These are phyloP conservation scores for Castanopsis chinensis DNA, from an alignment of 306 rosid genomes.

Conservation along the genomic window DNA sequence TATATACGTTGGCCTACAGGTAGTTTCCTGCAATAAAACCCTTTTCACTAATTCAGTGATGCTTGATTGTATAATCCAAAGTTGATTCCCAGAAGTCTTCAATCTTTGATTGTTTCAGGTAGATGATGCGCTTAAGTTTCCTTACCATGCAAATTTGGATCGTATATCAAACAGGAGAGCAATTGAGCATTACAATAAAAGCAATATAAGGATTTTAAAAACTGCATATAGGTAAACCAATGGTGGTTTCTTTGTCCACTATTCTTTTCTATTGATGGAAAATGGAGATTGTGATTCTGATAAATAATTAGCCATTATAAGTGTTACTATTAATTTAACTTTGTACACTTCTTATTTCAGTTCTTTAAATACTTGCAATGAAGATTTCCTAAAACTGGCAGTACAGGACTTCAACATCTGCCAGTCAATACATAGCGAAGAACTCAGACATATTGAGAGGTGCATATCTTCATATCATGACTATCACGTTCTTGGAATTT, in stretches of 20 bases:
- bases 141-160: conserved; percentile 55
- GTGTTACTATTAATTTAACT: not conserved
- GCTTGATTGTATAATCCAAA: not conserved
- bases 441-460: conserved; percentile 63
- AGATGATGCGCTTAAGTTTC: conserved; percentile 55
- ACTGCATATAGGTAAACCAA: conserved; percentile 54
- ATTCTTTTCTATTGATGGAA: not conserved
- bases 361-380: conserved; percentile 54
- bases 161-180: conserved; percentile 59
- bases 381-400: conserved; percentile 65
- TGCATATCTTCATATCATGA: conserved; percentile 2
- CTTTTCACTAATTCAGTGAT: not conserved
- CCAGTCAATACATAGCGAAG: conserved; percentile 59
- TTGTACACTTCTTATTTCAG: conserved; percentile 31
- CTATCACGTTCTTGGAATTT: not conserved
- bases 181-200: conserved; percentile 48
- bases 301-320: not conserved
- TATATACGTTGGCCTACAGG: conserved; percentile 53
- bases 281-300: not conserved
- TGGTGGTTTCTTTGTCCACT: not conserved
- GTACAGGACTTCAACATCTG: conserved; percentile 76
- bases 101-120: conserved; percentile 41
- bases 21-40: conserved; percentile 16
- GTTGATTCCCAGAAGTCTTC: conserved; percentile 4
- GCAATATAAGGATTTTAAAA: conserved; percentile 60